Evolutionary conservation across 2,329 filamentous ascomycete genomes (phyloP), one percentile per base, ranked within the genome.

Genomic region (Scedosporium dehoogii): DNA sequence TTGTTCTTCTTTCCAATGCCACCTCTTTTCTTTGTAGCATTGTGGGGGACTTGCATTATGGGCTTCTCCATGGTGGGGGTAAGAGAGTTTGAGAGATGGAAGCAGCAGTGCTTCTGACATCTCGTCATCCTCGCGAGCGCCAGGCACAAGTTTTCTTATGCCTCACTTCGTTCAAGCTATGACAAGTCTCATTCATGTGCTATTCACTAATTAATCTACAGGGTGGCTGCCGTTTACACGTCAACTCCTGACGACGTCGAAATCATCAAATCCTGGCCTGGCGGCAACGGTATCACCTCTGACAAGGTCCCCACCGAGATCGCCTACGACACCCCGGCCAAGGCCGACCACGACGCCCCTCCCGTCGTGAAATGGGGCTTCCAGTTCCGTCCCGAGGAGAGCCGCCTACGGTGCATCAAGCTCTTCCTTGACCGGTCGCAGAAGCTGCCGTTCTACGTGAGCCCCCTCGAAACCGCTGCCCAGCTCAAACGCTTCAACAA

Each of bases 251-350:
- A 92, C 72, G 89, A 92, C 72, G 80, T 92, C 63, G 88, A 92
- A 71, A 90, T 92, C 69, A 91, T 92, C 77, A 92, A 91, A 76
- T 88, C 84, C 14, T 93, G 90, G 90, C 89, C 90, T 0, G 90
- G 90, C 27, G 88, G 88, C 29, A 92, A 92, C 70, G 89, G 89
- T 68, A 91, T 92, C 74, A 92, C 90, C n/a, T 91, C 88, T 42
- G 89, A 93, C 77, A 93, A 93, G 78, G 89, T 92, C 1, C 89
- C 90, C 1, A 91, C 89, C 14, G 89, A 92, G 72, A 87, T 92
- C 61, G 87, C 88, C 66, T 85, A 85, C 68, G 79, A 82, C 63
- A 67, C 1, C 64, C 69, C 21, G 27, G 27, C 46, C 46, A 25
- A 58, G n/a, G 5, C 56, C 56, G 56, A 46, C 21, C 33, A 29